phyloP scores from a whole-genome alignment of 169 alveolate species.

The Cryptosporidium ubiquitum region DNA sequence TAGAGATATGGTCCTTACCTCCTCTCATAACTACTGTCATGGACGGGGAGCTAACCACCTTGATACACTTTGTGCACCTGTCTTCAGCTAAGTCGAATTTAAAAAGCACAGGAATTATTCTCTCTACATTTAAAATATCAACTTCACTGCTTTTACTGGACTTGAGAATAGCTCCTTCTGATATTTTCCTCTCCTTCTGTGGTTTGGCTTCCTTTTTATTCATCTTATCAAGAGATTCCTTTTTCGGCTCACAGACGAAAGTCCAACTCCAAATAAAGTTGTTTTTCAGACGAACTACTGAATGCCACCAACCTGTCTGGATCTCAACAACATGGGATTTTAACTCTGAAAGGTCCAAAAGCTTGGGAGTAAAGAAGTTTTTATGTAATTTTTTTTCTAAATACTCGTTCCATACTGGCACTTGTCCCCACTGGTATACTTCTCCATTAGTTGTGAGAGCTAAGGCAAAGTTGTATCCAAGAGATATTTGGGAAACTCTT shows the following conservation, averaged over 20 bases:
- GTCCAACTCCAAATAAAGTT: constrained; percentile 64
- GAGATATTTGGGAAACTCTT: constrained; percentile 45
- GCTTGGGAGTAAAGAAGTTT: constrained; percentile 35
- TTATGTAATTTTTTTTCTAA: constrained; percentile 15
- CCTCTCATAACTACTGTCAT: constrained; percentile 69
- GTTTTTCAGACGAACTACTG: constrained; percentile 43
- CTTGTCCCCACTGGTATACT: constrained; percentile 73
- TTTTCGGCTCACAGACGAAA: constrained; percentile 3
- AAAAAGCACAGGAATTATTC: constrained; percentile 27
- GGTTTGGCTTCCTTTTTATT: neutral
- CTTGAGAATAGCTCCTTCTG: constrained; percentile 18
- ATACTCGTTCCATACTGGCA: constrained; percentile 48
- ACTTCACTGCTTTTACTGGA: constrained; percentile 8
- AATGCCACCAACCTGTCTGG: constrained; percentile 74
- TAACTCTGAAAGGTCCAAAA: constrained; percentile 3
- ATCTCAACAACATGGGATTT: constrained; percentile 43
- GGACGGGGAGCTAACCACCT: constrained; percentile 56
- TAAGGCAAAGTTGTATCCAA: constrained; percentile 52
- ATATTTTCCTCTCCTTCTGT: neutral
- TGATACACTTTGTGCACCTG: constrained; percentile 50
- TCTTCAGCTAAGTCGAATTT: constrained; percentile 67
- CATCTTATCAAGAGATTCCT: neutral
- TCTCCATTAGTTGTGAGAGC: constrained; percentile 61
- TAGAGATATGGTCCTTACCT: constrained; percentile 21
- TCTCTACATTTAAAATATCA: neutral